Base-by-base conservation (phyloP, 495 filamentous ascomycete species). In the Daldinia concentrica region DNA sequence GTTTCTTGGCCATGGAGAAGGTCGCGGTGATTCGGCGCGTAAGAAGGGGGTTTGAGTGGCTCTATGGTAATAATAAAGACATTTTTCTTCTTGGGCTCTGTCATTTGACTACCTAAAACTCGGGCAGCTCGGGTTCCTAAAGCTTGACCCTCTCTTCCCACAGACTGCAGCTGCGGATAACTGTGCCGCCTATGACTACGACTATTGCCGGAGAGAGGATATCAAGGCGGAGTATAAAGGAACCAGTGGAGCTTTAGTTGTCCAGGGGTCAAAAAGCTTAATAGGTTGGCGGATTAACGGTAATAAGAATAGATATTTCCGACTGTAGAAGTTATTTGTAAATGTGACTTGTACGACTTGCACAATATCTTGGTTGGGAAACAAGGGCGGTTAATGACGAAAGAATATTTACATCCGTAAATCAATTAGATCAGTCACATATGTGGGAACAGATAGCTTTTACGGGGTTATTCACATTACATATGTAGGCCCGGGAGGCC, bases 31-130 rank as follows among this genome's bases (percentile, higher is more conserved):
- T 48, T 52, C 17, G 50, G 12, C 3, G 52, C 6, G 12, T 26
- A 9, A 14, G 39, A 62, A 37, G 61, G 34, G 15, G 54, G 58
- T 3, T 56, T 12, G 24, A 24, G 48, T 12, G 58, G 50, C 34
- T 54, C 65, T 62, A 69, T 45, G 41, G 57, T 69, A 59, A 69
- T 52, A 48, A 66, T 62, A 69, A 66, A 65, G 62, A 19, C 71
- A 69, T 73, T 43, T 59, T 66, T 50, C 32, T 66, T 58, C 34
- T 58, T 64, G 8, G 56, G 32, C 24, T 54, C 36, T 63, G 51
- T 66, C 71, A 66, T 73, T 60, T 72, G 55, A 45, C 32, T 57
- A 24, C 59, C 8, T 41, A 58, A 12, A 9, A 57, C 19, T 48
- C 43, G 59, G 64, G 32, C 34, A 17, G 19, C 17, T 64, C 59